Evolutionary conservation across 2,329 filamentous ascomycete species (phyloP), one percentile per base, ranked within the genome.

Genomic region (Amauroascus niger): DNA sequence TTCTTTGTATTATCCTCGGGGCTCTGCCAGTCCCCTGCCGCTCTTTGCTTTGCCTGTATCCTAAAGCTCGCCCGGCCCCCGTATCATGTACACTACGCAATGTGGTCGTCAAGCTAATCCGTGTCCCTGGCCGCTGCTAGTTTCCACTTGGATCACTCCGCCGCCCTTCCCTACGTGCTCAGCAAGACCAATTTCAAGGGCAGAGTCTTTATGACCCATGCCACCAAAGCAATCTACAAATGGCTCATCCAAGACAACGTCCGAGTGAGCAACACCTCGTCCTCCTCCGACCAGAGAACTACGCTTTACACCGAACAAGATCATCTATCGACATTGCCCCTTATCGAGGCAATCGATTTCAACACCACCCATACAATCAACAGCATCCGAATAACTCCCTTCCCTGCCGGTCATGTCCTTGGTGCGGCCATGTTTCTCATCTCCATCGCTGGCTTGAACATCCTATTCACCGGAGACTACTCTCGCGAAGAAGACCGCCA

Each of bases 161-260:
- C 91, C 14, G 95, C 91, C n/a, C 76, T 98, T 45, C 93, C 93
- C 43, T 98, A 97, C 68, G 93, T 98, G 56, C 80, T 98, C 60
- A 87, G 91, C 60, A 98, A 98, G 75, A 97, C 93, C 35, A 96
- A 96, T 70, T 98, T 98, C 76, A 86, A 87, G 60, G 93, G 93
- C 47, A 83, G 90, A 20, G 91, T 97, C 57, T 97, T 96, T 75
- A 98, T 97, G 91, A 98, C 93, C 49, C 93, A 98, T 75, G 89
- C 93, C 1, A 98, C 93, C 45, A 97, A 98, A 71, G 93, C 93
- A 63, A 98, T 98, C 68, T 98, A 98, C 79, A 97, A 97, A 73
- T 97, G 93, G 91, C 82, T 97, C 49, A 96, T 97, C 58, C 89
- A 95, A 70, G 93, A 98, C 71, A 95, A 89, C 61, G 88, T 98